These are phyloP conservation scores for Microdochium paspali DNA, from an alignment of 2,329 filamentous ascomycete genomes.

Conservation along the genomic window DNA sequence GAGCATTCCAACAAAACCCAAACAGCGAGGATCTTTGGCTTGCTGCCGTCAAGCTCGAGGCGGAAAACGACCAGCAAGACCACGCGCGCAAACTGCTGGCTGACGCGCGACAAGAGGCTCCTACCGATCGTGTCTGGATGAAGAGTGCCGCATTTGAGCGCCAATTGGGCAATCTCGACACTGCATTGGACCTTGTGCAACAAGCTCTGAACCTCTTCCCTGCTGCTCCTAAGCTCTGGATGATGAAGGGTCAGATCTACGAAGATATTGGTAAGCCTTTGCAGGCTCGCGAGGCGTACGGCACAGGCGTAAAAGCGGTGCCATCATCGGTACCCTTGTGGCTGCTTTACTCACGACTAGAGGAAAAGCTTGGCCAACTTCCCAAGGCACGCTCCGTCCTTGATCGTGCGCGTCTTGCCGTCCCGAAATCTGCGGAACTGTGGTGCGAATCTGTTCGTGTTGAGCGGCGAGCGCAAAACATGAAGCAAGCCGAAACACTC, in stretches of 20 bases:
- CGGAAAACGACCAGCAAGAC: constrained; percentile 74
- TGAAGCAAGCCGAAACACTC: constrained; percentile 74
- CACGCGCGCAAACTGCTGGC: constrained; percentile 75
- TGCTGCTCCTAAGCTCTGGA: constrained; percentile 81
- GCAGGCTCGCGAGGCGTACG: constrained; percentile 84
- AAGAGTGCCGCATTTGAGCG: constrained; percentile 92
- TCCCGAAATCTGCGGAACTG: constrained; percentile 74
- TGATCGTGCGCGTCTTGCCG: constrained; percentile 78
- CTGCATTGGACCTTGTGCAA: constrained; percentile 77
- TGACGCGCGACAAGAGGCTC: constrained; percentile 77
- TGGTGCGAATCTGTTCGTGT: constrained; percentile 94
- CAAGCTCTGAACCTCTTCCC: constrained; percentile 84
- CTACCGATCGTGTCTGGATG: constrained; percentile 95
- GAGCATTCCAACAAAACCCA: constrained; percentile 89
- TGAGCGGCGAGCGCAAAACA: constrained; percentile 78
- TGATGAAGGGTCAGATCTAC: constrained; percentile 98
- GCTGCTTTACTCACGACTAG: constrained; percentile 79
- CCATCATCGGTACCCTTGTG: constrained; percentile 78
- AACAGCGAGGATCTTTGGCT: constrained; percentile 98
- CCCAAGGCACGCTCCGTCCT: constrained; percentile 93
- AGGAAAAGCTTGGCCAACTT: constrained; percentile 72
- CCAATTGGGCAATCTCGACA: constrained; percentile 68
- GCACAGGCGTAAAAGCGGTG: constrained; percentile 78
- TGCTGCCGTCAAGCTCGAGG: constrained; percentile 90
- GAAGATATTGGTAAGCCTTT: constrained; percentile 69